Evolutionary conservation across 2,329 filamentous ascomycete genomes (phyloP).

Genomic region (Cladosporium colombiae): DNA sequence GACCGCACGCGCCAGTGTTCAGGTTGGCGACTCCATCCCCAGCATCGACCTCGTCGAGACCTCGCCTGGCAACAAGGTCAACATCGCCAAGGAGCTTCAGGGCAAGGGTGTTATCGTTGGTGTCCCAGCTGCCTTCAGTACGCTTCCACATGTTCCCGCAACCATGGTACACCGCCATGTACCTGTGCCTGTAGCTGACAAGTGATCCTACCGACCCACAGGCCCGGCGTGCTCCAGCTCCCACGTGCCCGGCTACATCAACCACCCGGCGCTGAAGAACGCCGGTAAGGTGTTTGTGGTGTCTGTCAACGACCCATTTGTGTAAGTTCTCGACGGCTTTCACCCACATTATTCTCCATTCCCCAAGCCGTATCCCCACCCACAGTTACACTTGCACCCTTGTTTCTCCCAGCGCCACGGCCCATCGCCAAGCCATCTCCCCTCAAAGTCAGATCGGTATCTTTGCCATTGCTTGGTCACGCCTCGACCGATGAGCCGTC

Average conservation of each 20-base stretch:
- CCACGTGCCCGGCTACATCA: conserved; percentile 86
- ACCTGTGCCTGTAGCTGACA: conserved; percentile 12
- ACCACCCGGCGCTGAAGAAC: conserved; percentile 72
- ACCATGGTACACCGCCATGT: not conserved
- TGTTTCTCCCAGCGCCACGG: not conserved
- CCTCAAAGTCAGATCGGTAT: conserved; percentile 1
- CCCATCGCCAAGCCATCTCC: not conserved
- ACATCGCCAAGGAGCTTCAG: conserved; percentile 72
- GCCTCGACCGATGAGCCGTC: not conserved
- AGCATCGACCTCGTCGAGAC: conserved; percentile 75
- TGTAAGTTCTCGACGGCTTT: conserved; percentile 46
- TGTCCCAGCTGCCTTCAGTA: conserved; percentile 61
- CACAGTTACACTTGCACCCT: not conserved
- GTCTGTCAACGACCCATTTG: conserved; percentile 91
- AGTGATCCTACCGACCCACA: conserved; percentile 19
- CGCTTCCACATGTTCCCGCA: conserved; percentile 19
- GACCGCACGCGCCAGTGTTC: conserved; percentile 64
- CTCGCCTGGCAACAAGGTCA: conserved; percentile 90
- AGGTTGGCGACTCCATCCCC: conserved; percentile 78
- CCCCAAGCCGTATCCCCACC: conserved; percentile 4
- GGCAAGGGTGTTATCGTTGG: conserved; percentile 82
- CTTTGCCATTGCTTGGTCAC: conserved; percentile 4
- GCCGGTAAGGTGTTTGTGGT: conserved; percentile 87
- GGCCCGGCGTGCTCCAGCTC: conserved; percentile 64
- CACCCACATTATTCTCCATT: conserved; percentile 4